Base-by-base conservation (phyloP, 345 rosid genomes). In the Cardamine chenopodiifolia region DNA sequence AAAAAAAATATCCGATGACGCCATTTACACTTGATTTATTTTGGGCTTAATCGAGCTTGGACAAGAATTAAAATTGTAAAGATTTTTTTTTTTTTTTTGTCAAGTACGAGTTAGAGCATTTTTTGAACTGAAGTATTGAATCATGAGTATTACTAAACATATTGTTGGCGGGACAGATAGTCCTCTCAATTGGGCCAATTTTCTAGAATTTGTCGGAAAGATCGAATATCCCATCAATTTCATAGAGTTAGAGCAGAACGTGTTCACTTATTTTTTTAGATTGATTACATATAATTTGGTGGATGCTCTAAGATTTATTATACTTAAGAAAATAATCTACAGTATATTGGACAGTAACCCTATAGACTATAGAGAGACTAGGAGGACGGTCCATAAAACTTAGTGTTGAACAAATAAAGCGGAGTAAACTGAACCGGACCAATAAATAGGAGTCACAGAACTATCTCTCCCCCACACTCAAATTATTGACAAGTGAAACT, bases 401-500 rank as follows among this genome's bases (percentile, higher is more conserved):
- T 17, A n/a, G 10, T n/a, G 49, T 45, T 45, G 49, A 7, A 26
- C 40, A 57, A 6, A 22, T 6, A 4, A 59, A 5, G 11, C 0
- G 0, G 25, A 60, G 0, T 48, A 48, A 67, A 67, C 73, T 73
- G 50, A 14, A 60, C 29, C 68, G 44, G 26, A 32, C 71, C 49
- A 67, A 59, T 45, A 37, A 62, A 59, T 55, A 75, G 18, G 62
- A 45, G 50, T 45, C 50, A 17, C 50, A 45, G 10, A 8, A 75
- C 55, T 18, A 13, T 40, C 62, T n/a, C 23, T 68, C 8, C 58
- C 69, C 58, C 74, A 29, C 70, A 59, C 70, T 68, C 50, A 54
- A 62, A 76, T 69, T 76, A 76, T 76, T 76, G 79, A 68, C 57
- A 12, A 66, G 73, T 48, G 68, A 32, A 26, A 73, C 59, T 61